Base-by-base conservation (phyloP, 306 rosid genomes). In the Lathyrus oleraceus region DNA sequence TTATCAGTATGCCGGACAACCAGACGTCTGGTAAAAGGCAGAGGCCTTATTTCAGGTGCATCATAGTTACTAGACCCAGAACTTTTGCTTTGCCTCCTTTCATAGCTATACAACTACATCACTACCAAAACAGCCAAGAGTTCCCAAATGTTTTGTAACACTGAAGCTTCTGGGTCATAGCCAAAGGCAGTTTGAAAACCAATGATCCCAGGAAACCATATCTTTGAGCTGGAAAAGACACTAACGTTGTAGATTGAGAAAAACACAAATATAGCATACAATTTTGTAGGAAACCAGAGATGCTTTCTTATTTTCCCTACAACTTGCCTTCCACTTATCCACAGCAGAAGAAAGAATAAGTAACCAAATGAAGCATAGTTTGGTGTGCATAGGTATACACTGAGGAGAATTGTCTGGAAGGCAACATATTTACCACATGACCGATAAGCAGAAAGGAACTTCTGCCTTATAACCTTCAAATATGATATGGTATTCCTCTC, bases 81-180 rank as follows among this genome's bases (percentile, higher is more conserved):
- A 47, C 78, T 70, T 81, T 47, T 87, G 82, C 91, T 92, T 82
- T 82, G 85, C 80, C 91, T 82, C 84, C 95, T 92, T 74, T 87
- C 98, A 65, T 92, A 89, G 87, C 95, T 87, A 72, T 87, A 87
- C 79, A 92, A 88, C 73, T 92, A 95, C 98, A 92, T 89, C 75
- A 89, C 96, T 73, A 89, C 73, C 85, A 92, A 75, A 62, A 89
- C 92, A 67, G 98, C 96, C 72, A 92, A 74, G 57, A 96, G 85
- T 70, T 88, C 87, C 91, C 92, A 85, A 58, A 87, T 74, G 74
- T 89, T 92, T 73, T 79, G 78, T 72, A 87, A 77, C 71, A 54
- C 62, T 70, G 98, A 86, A 65, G 84, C 91, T 78, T 73, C 73
- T 30, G 88, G 79, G 67, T 89, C 66, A 75, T 85, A 92, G 20